Percentiles rank a stretch among this genome's conserved stretches.
phyloP scores from a whole-genome alignment of 2,329 filamentous ascomycete genomes.

The Hortaea werneckii region DNA sequence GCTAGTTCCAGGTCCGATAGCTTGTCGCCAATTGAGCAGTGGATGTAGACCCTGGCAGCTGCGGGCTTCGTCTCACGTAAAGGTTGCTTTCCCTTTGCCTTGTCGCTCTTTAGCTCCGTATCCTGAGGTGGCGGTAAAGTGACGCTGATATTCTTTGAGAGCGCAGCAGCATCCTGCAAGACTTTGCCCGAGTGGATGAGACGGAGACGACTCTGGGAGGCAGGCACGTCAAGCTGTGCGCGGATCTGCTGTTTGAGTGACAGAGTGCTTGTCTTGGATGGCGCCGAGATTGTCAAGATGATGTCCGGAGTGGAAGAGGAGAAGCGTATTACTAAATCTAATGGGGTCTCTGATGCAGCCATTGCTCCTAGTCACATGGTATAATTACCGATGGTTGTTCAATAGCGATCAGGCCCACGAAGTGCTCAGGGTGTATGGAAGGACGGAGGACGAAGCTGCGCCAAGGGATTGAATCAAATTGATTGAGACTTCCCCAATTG shows the following conservation, averaged over 20 bases:
- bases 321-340: slow-evolving; percentile 84
- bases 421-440: too few species aligned
- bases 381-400: too few species aligned
- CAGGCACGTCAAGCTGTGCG: slow-evolving; percentile 50
- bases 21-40: slow-evolving; percentile 76
- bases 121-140: slow-evolving; percentile 30
- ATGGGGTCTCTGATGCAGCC: slow-evolving; percentile 2
- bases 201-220: slow-evolving; percentile 62
- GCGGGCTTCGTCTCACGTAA: slow-evolving; percentile 31
- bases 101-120: slow-evolving; percentile 34
- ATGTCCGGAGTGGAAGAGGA: slow-evolving; percentile 76
- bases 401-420: too few species aligned
- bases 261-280: slow-evolving; percentile 60
- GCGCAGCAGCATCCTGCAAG: slow-evolving; percentile 60
- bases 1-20: slow-evolving; percentile 60
- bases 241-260: slow-evolving; percentile 78
- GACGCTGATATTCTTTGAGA: slow-evolving; percentile 58
- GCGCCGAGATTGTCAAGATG: slow-evolving; percentile 61
- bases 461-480: too few species aligned
- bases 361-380: not conserved
- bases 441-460: too few species aligned
- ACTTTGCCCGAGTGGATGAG: slow-evolving; percentile 86
- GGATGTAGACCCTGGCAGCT: slow-evolving; percentile 64
- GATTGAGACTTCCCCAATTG: too few species aligned
- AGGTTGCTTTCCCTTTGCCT: slow-evolving; percentile 65